Percentiles rank a stretch among this genome's conserved stretches.
phyloP scores from a whole-genome alignment of 2,329 filamentous ascomycete genomes.

The Acephala macrosclerotiorum region DNA sequence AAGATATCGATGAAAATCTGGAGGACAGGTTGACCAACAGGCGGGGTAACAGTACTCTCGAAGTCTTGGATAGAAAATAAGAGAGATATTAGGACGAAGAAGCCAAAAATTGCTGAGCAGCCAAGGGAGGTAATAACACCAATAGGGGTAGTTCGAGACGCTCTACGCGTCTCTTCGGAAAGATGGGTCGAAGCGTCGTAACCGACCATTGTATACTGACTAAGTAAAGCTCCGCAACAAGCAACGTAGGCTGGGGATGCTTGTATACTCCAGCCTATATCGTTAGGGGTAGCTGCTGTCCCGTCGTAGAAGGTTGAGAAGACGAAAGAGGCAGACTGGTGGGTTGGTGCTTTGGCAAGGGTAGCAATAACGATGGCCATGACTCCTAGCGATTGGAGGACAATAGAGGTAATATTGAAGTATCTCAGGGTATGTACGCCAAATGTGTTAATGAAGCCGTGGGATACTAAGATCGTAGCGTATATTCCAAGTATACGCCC shows the following conservation, averaged over 20 bases:
- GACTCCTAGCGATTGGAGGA: slow-evolving; percentile 61
- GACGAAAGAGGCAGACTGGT: slow-evolving; percentile 61
- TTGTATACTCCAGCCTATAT: slow-evolving; percentile 60
- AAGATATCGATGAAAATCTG: slow-evolving; percentile 66
- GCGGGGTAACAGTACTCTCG: slow-evolving; percentile 52
- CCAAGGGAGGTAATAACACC: slow-evolving; percentile 64
- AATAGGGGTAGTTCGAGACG: slow-evolving; percentile 63
- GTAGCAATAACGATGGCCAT: slow-evolving; percentile 62
- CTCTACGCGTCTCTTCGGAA: slow-evolving; percentile 63
- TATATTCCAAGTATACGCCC: slow-evolving; percentile 64
- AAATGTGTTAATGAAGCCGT: slow-evolving; percentile 63
- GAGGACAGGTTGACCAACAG: slow-evolving; percentile 60
- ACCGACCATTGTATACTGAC: slow-evolving; percentile 61
- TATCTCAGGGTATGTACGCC: slow-evolving; percentile 61
- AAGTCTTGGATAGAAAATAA: slow-evolving; percentile 67
- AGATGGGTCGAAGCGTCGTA: slow-evolving; percentile 65
- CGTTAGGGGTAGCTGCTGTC: too few relatives aligned
- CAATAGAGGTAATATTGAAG: slow-evolving; percentile 63
- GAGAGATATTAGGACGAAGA: slow-evolving; percentile 62
- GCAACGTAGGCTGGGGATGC: slow-evolving; percentile 63
- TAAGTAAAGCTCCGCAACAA: slow-evolving; percentile 59
- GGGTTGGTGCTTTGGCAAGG: slow-evolving; percentile 62
- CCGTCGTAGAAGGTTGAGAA: slow-evolving; percentile 61
- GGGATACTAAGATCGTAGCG: slow-evolving; percentile 61
- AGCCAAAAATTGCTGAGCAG: slow-evolving; percentile 63